Evolutionary conservation across 441 rosid genomes (phyloP), one percentile per base, ranked within the genome.

Genomic region (Monsonia emarginata): DNA sequence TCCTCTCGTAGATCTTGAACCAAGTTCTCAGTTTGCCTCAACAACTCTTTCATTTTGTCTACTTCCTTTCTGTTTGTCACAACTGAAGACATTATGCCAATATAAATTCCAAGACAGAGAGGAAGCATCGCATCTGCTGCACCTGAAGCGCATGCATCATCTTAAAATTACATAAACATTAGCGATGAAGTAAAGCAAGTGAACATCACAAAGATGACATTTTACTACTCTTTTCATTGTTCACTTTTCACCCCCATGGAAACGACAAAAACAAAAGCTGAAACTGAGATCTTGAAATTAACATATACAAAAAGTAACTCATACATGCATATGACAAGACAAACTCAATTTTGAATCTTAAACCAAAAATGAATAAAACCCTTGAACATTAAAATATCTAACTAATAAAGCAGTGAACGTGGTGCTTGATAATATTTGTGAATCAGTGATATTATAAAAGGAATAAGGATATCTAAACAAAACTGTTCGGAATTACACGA

Each of bases 1-100:
- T 82, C 80, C 30, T 79, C 78, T 0, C 74, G 68, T 19, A 78
- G 54, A 64, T 75, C 83, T 52, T 32, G 67, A 56, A 78, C 76
- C 68, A 79, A 66, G 64, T 57, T 69, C 75, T 65, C 46, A 18
- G 57, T 65, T 64, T 79, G 72, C 58, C 64, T 65, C 70, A 79
- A 48, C 66, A 11, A 5, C 48, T 74, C 69, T 18, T 73, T 65
- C 38, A 82, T 68, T 0, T 18, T 65, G 40, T 77, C 74, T 13
- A 72, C 42, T 72, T 79, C 72, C 24, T 13, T 64, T 46, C 56
- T 65, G n/a, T 61, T 62, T 14, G 62, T 22, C 28, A 36, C 42
- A 14, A 54, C 22, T 14, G 63, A 5, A 11, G 68, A 75, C 57
- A 61, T 38, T 16, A 72, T 42, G 13, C 80, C 82, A 0, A 50